Conservation (phyloP, 305 asterid species). For the Fraxinus greggii region DNA sequence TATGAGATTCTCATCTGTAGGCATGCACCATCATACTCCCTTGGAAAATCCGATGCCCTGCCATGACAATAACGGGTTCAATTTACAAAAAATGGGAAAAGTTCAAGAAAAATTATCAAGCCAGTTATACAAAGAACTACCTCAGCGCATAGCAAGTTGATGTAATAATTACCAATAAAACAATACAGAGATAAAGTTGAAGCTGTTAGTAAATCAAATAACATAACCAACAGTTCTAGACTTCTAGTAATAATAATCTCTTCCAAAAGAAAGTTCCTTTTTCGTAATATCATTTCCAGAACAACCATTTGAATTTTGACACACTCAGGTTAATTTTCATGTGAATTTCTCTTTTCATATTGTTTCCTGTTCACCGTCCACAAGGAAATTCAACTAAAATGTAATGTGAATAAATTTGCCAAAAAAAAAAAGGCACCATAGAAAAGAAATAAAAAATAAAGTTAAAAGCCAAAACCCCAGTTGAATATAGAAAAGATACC, state of each 20-base stretch:
- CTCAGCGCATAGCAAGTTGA: background rate
- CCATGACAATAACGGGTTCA: conserved; percentile 24
- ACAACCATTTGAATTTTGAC: background rate
- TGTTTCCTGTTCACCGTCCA: background rate
- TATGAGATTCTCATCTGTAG: conserved; percentile 94
- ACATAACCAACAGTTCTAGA: background rate
- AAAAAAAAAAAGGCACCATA: background rate
- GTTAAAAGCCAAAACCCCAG: conserved; percentile 25
- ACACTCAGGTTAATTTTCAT: background rate
- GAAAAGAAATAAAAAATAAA: background rate
- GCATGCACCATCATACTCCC: conserved; percentile 91
- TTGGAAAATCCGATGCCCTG: conserved; percentile 83
- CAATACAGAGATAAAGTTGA: background rate
- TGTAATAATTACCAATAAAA: background rate
- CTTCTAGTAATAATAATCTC: background rate
- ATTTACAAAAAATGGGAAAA: background rate
- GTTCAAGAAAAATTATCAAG: conserved; percentile 1
- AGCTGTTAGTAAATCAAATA: background rate
- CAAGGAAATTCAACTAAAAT: background rate
- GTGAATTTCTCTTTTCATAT: background rate
- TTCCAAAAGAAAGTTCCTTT: background rate
- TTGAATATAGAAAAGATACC: conserved; percentile 24
- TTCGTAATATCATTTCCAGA: background rate
- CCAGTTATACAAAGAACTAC: background rate
- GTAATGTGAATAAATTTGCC: background rate